phyloP scores from a whole-genome alignment of 163 green algal genomes.

The Chloromonas sp. region DNA sequence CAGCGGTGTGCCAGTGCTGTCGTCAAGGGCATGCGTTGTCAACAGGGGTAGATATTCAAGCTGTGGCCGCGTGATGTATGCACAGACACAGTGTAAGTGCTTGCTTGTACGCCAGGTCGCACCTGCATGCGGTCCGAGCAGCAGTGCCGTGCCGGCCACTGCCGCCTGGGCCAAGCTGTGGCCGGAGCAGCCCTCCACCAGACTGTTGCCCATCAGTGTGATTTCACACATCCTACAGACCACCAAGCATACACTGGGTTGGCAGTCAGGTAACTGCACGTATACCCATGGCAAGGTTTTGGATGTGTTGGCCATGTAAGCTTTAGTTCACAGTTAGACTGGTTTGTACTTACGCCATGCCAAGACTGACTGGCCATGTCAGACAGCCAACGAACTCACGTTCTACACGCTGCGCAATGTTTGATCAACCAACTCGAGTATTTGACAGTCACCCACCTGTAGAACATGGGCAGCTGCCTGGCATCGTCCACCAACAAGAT shows the following conservation, averaged over 20 bases:
- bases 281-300: neutral
- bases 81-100: no score
- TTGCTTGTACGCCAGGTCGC: neutral
- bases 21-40: no score
- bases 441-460: slow-evolving; percentile 5
- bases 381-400: no score
- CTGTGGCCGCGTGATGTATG: no score
- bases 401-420: no score
- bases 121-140: slow-evolving; percentile 45
- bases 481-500: slow-evolving; percentile 43
- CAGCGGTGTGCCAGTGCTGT: no score
- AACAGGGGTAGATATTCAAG: no score
- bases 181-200: slow-evolving; percentile 30
- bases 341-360: no score
- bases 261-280: neutral
- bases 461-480: slow-evolving; percentile 32
- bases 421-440: no score
- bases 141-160: slow-evolving; percentile 48
- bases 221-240: slow-evolving; percentile 39
- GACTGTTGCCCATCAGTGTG: slow-evolving; percentile 33
- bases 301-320: neutral
- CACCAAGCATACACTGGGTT: neutral
- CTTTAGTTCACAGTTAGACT: neutral
- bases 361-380: no score
- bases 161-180: slow-evolving; percentile 43